Conservation (phyloP, 805 yeast species). For the Saturnispora besseyi region DNA sequence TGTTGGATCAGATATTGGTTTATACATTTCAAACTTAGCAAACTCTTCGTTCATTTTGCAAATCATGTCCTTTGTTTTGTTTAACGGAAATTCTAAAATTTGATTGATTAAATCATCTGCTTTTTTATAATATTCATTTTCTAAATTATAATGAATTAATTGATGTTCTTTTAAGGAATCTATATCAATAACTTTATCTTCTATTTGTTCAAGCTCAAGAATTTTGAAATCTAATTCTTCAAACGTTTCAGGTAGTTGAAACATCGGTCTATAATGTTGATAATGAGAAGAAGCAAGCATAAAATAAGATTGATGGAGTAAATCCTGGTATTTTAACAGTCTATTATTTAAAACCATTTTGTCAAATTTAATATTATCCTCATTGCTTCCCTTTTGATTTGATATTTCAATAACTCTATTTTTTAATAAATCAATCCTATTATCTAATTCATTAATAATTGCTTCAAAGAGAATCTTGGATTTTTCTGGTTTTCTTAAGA, state of each 20-base stretch:
- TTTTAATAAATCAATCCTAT: conserved; percentile 14
- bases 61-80: conserved; percentile 27
- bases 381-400: neutral
- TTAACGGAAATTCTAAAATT: conserved; percentile 36
- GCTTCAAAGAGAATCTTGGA: conserved; percentile 42
- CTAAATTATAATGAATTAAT: conserved; percentile 34
- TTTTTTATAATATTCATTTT: conserved; percentile 42
- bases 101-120: conserved; percentile 57
- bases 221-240: conserved; percentile 21
- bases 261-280: conserved; percentile 38
- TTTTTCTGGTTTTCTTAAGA: conserved; percentile 36
- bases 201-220: conserved; percentile 9
- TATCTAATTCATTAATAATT: conserved; percentile 30
- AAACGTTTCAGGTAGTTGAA: conserved; percentile 25
- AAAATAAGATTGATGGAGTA: conserved; percentile 70
- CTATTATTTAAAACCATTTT: conserved; percentile 16
- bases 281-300: conserved; percentile 67
- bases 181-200: conserved; percentile 20
- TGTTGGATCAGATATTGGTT: neutral
- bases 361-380: conserved; percentile 6
- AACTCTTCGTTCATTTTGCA: conserved; percentile 19
- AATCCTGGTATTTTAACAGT: conserved; percentile 44
- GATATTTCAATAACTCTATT: neutral
- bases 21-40: conserved; percentile 6
- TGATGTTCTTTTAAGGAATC: conserved; percentile 18